Percentiles rank a stretch among this genome's conserved stretches.
Evolutionary conservation across 768 basidiomycete species (phyloP).

Genomic region (Kockovaella imperatae): DNA sequence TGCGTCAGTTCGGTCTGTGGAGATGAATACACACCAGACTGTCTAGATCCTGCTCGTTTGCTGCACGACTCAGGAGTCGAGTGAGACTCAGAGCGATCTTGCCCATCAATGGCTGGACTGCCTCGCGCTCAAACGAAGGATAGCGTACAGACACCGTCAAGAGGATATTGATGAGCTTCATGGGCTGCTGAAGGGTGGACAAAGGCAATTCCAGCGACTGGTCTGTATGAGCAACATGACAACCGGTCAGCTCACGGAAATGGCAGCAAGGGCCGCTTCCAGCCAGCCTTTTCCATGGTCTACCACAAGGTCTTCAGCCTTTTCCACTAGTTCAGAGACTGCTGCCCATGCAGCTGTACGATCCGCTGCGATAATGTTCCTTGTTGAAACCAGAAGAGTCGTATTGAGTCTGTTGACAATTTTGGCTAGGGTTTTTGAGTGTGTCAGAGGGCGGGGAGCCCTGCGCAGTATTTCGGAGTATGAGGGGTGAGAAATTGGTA

Average conservation of each 20-base stretch:
- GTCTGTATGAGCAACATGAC: not conserved
- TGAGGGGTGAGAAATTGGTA: conserved; percentile 1
- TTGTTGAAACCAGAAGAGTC: conserved; percentile 5
- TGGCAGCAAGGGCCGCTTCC: conserved; percentile 2
- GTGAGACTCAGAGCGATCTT: conserved; percentile 21
- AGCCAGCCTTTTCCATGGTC: conserved; percentile 31
- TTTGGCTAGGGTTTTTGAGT: not conserved
- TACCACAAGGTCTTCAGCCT: conserved; percentile 30
- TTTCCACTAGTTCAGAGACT: conserved; percentile 13
- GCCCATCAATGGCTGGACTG: conserved; percentile 31
- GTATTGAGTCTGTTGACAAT: conserved; percentile 7
- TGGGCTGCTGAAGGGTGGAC: conserved; percentile 3
- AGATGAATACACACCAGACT: conserved; percentile 11
- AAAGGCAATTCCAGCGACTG: not conserved
- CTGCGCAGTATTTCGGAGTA: no score
- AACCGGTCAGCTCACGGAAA: conserved; percentile 7
- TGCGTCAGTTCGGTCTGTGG: not conserved
- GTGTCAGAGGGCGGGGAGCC: no score
- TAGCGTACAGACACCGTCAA: conserved; percentile 15
- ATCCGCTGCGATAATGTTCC: conserved; percentile 4
- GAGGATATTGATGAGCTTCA: conserved; percentile 13
- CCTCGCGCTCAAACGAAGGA: conserved; percentile 34
- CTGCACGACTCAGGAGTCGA: conserved; percentile 15
- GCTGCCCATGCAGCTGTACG: conserved; percentile 10
- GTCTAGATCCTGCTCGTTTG: conserved; percentile 6